Evolutionary conservation across 1,139 yeast genomes (phyloP), one percentile per base, ranked within the genome.

Genomic region (Ogataea hybrid): DNA sequence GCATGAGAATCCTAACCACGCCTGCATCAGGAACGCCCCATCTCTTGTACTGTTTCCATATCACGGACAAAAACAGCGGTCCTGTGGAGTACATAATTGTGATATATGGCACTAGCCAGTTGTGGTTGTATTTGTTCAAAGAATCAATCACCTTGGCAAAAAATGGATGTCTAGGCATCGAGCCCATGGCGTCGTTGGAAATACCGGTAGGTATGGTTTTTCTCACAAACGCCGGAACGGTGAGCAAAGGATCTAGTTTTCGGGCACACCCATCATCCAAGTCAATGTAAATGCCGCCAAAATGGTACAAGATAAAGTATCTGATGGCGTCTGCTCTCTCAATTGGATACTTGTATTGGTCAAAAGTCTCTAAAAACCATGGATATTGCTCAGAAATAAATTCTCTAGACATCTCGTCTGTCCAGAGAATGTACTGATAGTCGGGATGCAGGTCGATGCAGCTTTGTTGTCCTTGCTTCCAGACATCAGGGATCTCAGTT

Each of bases 21-120:
- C 77, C 84, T 8, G 77, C 73, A 40, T 75, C 80, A 2, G 85
- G 79, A 16, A 79, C 75, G 5, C 82, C 81, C 85, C 88, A 84
- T 52, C 95, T 73, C 63, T 82, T 84, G 65, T 85, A 89, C 56
- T 83, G 88, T 63, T 86, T 84, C 92, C 95, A 85, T 53, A 89
- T 73, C 34, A 87, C 90, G 11, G 94, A 83, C 35, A 89, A 70
- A 59, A 87, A 88, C 47, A 89, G 67, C 0, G 97, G 97, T 4
- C 97, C 97, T 1, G 97, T 90, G 12, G 95, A 81, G 58, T 79
- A 85, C 96, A 89, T 89, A 62, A 89, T 88, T 29, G 97, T 89
- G 47, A 89, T 70, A 65, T 89, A 89, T 12, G 97, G 96, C 20
- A 87, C 79, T 34, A 81, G 63, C 87, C 92, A 86, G 61, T 84